Evolutionary conservation across 768 basidiomycete genomes (phyloP).

Genomic region (Floccularia luteovirens): DNA sequence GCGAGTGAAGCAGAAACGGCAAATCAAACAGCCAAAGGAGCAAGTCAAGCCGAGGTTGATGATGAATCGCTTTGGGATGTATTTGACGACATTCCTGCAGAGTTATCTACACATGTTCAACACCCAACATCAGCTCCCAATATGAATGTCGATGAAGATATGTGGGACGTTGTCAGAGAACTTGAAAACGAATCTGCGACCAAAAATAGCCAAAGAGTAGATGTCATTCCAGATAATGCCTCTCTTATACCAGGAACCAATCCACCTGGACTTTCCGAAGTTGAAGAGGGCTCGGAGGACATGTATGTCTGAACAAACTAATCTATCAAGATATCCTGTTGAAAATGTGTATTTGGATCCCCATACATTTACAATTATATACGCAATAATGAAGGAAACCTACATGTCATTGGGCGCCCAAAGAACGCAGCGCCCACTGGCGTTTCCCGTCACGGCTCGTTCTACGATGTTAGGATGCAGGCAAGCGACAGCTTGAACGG

Average conservation of each 20-base stretch:
- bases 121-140: slow-evolving; percentile 12
- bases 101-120: slow-evolving; percentile 13
- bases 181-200: slow-evolving; percentile 28
- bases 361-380: too few relatives aligned
- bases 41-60: slow-evolving; percentile 22
- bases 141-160: slow-evolving; percentile 49
- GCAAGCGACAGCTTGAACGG: slow-evolving; percentile 86
- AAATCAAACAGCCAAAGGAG: not conserved
- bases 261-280: not conserved
- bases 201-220: too few relatives aligned
- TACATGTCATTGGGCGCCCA: slow-evolving; percentile 49
- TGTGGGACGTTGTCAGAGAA: slow-evolving; percentile 66
- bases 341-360: too few relatives aligned
- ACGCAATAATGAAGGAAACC: too few relatives aligned
- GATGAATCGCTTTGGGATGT: slow-evolving; percentile 70
- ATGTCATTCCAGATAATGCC: slow-evolving; percentile 6
- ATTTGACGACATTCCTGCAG: slow-evolving; percentile 39
- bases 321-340: slow-evolving; percentile 1
- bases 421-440: slow-evolving; percentile 68
- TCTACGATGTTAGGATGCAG: slow-evolving; percentile 74
- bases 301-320: slow-evolving; percentile 41
- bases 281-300: slow-evolving; percentile 54
- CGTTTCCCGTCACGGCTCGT: slow-evolving; percentile 73
- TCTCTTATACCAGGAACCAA: slow-evolving; percentile 1
- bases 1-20: slow-evolving; percentile 8